phyloP scores from a whole-genome alignment of 306 rosid species.

The Prosopis cineraria region DNA sequence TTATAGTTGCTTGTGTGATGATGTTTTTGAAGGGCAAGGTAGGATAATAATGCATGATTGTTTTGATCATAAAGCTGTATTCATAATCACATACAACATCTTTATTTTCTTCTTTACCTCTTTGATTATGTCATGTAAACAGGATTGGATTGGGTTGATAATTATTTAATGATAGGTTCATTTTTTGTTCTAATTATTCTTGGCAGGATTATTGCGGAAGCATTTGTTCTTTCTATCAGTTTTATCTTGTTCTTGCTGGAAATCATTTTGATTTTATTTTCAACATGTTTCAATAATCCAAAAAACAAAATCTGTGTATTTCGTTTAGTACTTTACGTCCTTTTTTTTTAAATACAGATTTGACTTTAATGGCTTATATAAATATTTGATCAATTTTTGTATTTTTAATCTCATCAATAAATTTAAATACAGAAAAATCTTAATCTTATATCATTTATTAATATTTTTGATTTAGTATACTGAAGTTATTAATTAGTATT shows the following conservation, averaged over 20 bases:
- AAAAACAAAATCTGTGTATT: not conserved
- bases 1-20: slow-evolving; percentile 10
- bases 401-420: no score
- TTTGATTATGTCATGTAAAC: not conserved
- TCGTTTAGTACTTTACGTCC: no score
- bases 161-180: not conserved
- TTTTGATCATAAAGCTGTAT: slow-evolving; percentile 34
- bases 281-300: not conserved
- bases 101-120: not conserved
- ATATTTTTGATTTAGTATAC: no score
- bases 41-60: slow-evolving; percentile 15
- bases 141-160: slow-evolving; percentile 18
- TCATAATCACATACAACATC: slow-evolving; percentile 26
- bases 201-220: slow-evolving; percentile 3
- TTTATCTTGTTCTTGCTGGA: not conserved
- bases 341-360: not conserved
- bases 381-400: no score
- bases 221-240: slow-evolving; percentile 1
- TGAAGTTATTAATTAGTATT: no score
- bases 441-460: no score
- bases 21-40: slow-evolving; percentile 27
- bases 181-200: not conserved
- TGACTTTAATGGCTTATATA: not conserved
- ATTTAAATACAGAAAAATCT: no score
- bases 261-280: not conserved